A percentile compares a stretch with the other conserved stretches of the same genome.
Evolutionary conservation across 2,329 filamentous ascomycete species (phyloP).

Genomic region (Cercospora berteroae): DNA sequence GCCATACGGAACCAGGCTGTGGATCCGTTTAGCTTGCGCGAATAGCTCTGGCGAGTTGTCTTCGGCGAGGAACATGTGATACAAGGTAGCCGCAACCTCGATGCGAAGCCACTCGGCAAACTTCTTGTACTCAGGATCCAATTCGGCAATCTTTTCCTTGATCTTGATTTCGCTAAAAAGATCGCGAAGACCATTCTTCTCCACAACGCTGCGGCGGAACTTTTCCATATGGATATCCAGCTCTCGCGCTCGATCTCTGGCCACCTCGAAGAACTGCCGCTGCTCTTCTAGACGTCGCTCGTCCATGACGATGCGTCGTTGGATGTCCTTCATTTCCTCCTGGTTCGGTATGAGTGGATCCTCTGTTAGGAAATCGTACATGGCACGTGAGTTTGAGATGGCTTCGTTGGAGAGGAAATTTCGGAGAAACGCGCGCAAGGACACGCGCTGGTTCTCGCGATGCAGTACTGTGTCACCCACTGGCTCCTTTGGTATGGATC

Average conservation of each 20-base stretch:
- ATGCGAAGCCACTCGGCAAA: slow-evolving; percentile 98
- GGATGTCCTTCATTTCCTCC: slow-evolving; percentile 80
- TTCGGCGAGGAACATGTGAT: slow-evolving; percentile 94
- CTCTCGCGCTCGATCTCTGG: slow-evolving; percentile 82
- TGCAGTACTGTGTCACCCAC: slow-evolving; percentile 56
- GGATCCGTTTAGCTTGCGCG: slow-evolving; percentile 88
- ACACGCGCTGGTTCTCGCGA: slow-evolving; percentile 87
- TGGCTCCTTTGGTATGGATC: slow-evolving; percentile 18
- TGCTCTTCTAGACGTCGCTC: slow-evolving; percentile 89
- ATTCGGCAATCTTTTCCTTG: slow-evolving; percentile 80
- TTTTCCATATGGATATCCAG: slow-evolving; percentile 97
- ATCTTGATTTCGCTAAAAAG: slow-evolving; percentile 90
- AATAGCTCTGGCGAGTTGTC: slow-evolving; percentile 97
- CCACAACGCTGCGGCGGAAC: slow-evolving; percentile 66
- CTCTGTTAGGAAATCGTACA: slow-evolving; percentile 76
- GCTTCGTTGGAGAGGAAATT: slow-evolving; percentile 80
- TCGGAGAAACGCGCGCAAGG: slow-evolving; percentile 84
- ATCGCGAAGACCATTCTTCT: slow-evolving; percentile 82
- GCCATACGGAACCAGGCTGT: slow-evolving; percentile 89
- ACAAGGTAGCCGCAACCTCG: slow-evolving; percentile 92
- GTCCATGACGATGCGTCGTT: slow-evolving; percentile 76
- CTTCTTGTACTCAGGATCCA: slow-evolving; percentile 94
- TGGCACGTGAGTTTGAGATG: slow-evolving; percentile 76
- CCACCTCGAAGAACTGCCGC: slow-evolving; percentile 91
- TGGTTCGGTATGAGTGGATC: slow-evolving; percentile 73